These are phyloP conservation scores for Trichoderma cornu-damae DNA, from an alignment of 2,329 filamentous ascomycete species.

Conservation along the genomic window DNA sequence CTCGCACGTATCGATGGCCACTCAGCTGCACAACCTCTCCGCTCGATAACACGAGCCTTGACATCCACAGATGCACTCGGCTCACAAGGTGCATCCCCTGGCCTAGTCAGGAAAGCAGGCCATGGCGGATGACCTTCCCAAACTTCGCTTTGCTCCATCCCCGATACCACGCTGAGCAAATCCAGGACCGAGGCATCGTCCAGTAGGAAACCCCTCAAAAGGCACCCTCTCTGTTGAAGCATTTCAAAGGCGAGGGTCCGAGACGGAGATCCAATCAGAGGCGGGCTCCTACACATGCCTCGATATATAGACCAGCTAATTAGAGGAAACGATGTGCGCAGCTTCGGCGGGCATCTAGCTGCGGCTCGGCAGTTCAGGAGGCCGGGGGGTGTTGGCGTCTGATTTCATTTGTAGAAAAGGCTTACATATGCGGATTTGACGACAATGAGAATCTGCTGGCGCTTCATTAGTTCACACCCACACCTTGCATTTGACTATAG, in stretches of 20 bases:
- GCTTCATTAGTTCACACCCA: not conserved
- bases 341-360: not conserved
- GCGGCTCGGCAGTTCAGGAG: slow-evolving; percentile 5
- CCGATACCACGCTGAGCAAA: not conserved
- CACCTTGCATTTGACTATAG: no score
- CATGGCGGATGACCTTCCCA: slow-evolving; percentile 9
- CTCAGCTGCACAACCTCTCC: not conserved
- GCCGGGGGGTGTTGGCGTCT: not conserved
- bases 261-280: slow-evolving; percentile 13
- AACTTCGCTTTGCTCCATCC: slow-evolving; percentile 2
- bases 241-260: not conserved
- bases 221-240: not conserved
- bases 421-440: not conserved
- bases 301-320: not conserved
- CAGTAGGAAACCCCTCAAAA: not conserved
- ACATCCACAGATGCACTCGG: not conserved
- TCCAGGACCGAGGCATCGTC: slow-evolving; percentile 1
- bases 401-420: slow-evolving; percentile 1
- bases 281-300: not conserved
- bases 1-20: not conserved
- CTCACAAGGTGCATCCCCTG: not conserved
- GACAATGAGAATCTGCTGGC: not conserved
- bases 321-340: slow-evolving; percentile 6
- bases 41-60: not conserved
- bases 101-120: not conserved